phyloP scores from a whole-genome alignment of 805 yeast genomes.

The Saturnispora silvae region DNA sequence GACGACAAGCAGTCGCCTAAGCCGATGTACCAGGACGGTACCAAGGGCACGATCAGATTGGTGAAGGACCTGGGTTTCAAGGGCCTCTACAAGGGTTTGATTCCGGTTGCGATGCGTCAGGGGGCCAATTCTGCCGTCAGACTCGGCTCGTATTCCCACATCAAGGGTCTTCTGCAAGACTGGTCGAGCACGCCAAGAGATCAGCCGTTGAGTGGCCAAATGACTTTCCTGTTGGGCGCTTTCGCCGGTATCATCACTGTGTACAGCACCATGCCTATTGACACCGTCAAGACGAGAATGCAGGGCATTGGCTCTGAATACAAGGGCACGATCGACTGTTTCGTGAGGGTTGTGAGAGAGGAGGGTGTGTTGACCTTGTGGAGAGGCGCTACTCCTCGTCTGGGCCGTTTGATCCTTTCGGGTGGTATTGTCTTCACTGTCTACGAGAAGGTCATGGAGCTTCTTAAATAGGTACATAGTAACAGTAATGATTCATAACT shows the following conservation, averaged over 20 bases:
- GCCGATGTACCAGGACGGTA: slow-evolving; percentile 67
- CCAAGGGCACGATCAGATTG: slow-evolving; percentile 53
- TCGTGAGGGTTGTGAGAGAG: slow-evolving; percentile 63
- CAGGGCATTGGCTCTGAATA: slow-evolving; percentile 76
- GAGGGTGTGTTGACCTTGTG: slow-evolving; percentile 90
- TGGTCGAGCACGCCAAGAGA: slow-evolving; percentile 54
- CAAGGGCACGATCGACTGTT: slow-evolving; percentile 71
- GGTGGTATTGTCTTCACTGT: slow-evolving; percentile 98
- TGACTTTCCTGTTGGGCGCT: slow-evolving; percentile 85
- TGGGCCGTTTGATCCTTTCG: slow-evolving; percentile 82
- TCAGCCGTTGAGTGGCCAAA: slow-evolving; percentile 63
- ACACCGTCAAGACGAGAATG: slow-evolving; percentile 94
- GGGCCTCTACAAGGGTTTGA: slow-evolving; percentile 80
- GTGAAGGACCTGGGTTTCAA: slow-evolving; percentile 68
- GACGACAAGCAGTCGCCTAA: slow-evolving; percentile 74
- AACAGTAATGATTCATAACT: not conserved
- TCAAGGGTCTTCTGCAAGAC: slow-evolving; percentile 69
- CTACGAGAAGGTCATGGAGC: slow-evolving; percentile 74
- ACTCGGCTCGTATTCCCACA: slow-evolving; percentile 82
- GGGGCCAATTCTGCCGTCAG: slow-evolving; percentile 94
- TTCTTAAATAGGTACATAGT: slow-evolving; percentile 29
- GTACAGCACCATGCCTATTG: slow-evolving; percentile 90
- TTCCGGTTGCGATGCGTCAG: slow-evolving; percentile 91
- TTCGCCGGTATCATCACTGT: slow-evolving; percentile 85
- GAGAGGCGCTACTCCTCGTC: slow-evolving; percentile 97